Base-by-base conservation (phyloP, 2,329 filamentous ascomycete species). In the Aspergillus sp. region DNA sequence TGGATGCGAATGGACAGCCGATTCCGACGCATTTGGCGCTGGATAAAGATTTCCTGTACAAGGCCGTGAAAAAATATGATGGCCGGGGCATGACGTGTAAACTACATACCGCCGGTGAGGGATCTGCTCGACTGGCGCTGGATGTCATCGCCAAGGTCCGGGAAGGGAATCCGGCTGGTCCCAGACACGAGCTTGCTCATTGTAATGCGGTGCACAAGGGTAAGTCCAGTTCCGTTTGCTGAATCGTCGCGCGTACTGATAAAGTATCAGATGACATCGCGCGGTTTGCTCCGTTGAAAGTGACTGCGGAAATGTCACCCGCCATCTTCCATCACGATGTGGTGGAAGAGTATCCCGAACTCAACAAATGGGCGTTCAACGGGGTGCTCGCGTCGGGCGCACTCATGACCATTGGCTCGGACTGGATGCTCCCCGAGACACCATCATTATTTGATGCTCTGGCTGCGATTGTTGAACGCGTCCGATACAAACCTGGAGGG, bases 231-330 rank as follows among this genome's bases (percentile, higher is more conserved):
- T 19, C 17, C 17, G 17, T 19, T 19, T 19, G 17, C 17, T 19
- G 17, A 19, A 19, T 19, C 17, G 17, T 19, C 17, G 17, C 17
- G 17, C 17, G 17, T 19, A 19, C 17, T 19, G 17, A 19, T 19
- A 19, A 19, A 19, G 17, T 19, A 19, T 19, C 41, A 69, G 67
- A 68, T 50, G 73, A 75, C 42, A 67, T 69, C 54, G 30, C 64
- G 5, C 71, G 72, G 19, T 73, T 72, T 55, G 51, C 59, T n/a
- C 39, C 58, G 21, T 64, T 72, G 8, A 67, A 68, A 39, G 65
- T 75, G 17, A 76, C 74, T 1, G 73, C 74, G 11, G 74, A 76
- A 50, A 75, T 75, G 71, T 63, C 61, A 17, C 61, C 61, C 8
- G 58, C 58, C 8, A 51, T 54, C 13, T 56, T 54, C 25, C 51